These are phyloP conservation scores for Arthrobotrys musiformis DNA, from an alignment of 2,329 filamentous ascomycete species.

Conservation along the genomic window DNA sequence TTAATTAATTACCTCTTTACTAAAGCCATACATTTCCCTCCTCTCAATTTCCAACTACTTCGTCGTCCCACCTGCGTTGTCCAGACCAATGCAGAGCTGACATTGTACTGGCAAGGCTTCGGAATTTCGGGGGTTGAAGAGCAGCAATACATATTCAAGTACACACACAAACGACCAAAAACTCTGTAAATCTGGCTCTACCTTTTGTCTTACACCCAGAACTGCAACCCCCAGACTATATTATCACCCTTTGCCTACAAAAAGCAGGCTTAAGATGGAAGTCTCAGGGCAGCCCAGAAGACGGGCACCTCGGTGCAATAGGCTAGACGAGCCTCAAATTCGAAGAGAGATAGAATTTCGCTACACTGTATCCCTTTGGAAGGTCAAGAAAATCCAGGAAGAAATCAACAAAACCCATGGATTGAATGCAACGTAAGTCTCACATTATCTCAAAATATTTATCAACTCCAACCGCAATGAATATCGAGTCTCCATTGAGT, in stretches of 20 bases:
- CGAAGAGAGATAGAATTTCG: not conserved
- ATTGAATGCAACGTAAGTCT: conserved; percentile 5
- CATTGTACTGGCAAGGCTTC: too few species aligned
- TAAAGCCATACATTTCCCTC: too few species aligned
- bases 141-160: not conserved
- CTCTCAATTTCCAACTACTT: too few species aligned
- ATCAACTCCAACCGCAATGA: not conserved
- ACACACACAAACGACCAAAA: too few species aligned
- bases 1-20: not conserved
- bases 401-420: not conserved
- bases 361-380: not conserved
- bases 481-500: too few species aligned
- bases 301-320: not conserved
- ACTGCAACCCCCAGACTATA: not conserved
- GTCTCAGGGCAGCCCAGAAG: not conserved
- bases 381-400: not conserved
- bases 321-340: not conserved
- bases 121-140: not conserved
- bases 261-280: not conserved
- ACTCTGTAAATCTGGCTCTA: too few species aligned
- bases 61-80: too few species aligned
- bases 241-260: not conserved
- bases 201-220: too few species aligned
- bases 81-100: too few species aligned
- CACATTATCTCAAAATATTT: not conserved